Base-by-base conservation (phyloP, 352 stramenopile genomes). In the Phytophthora colocasiae region DNA sequence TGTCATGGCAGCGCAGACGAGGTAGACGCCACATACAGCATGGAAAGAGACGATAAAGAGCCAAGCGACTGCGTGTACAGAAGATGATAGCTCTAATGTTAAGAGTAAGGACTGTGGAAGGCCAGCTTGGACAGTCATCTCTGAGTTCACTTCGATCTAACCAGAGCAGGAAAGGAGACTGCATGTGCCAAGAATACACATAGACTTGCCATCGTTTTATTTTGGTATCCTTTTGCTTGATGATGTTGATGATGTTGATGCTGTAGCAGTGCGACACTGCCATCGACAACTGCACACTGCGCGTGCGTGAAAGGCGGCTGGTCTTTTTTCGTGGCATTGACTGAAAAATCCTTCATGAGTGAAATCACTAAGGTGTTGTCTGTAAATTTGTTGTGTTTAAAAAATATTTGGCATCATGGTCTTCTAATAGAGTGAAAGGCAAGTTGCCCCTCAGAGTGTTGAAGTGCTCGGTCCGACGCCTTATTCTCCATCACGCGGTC, bases 21-120 rank as follows among this genome's bases (percentile, higher is more conserved):
- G 55, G 15, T 63, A 58, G 1, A 29, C 32, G 10, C 57, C 63
- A 39, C 67, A 76, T 26, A 49, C 43, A 1, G 49, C 15, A 46
- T 77, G 67, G 24, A 76, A 58, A 8, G 12, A 7, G n/a, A 79
- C 24, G 38, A 77, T 77, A n/a, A 54, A 44, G 22, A 66, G 4
- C 71, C 71, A 79, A 31, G 22, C 41, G 8, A 10, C 29, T 12
- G 17, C 47, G 26, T 45, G 60, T 3, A 26, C 40, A 24, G 19
- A n/a, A 11, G 41, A 4, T 12, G 58, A 52, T 0, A 66, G 41
- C 27, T 66, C 49, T 3, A 66, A n/a, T 5, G n/a, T 40, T 7
- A 63, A 11, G 5, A 29, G 44, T 1, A 29, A 24, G 4, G 38
- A 22, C 15, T 19, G 38, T 8, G 38, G 38, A n/a, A 7, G 38